These are phyloP conservation scores for Falciphora oryzae DNA, from an alignment of 2,329 filamentous ascomycete genomes.

Conservation along the genomic window DNA sequence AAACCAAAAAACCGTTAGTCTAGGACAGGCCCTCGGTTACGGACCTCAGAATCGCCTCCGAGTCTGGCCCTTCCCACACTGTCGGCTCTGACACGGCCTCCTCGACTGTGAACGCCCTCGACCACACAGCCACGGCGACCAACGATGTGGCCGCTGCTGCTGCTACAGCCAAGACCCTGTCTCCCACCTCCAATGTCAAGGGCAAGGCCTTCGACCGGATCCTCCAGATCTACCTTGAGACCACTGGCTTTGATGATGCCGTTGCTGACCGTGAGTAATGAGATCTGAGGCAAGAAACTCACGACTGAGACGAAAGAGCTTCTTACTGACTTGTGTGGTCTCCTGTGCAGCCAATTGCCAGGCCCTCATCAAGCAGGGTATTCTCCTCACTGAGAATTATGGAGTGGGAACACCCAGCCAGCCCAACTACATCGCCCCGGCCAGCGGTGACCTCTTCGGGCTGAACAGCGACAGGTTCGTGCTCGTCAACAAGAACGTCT, in stretches of 20 bases:
- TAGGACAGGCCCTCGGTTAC: too few species aligned
- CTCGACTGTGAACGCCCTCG: neutral
- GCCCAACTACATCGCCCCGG: slow-evolving; percentile 68
- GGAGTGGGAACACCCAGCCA: slow-evolving; percentile 67
- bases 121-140: slow-evolving; percentile 46
- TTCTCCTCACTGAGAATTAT: slow-evolving; percentile 53
- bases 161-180: slow-evolving; percentile 54
- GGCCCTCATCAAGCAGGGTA: slow-evolving; percentile 54
- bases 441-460: slow-evolving; percentile 68
- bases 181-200: slow-evolving; percentile 57
- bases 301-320: neutral
- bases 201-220: slow-evolving; percentile 70
- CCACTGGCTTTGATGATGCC: slow-evolving; percentile 63
- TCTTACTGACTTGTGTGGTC: neutral
- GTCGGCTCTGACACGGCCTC: neutral
- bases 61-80: neutral
- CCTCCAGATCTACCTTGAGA: slow-evolving; percentile 72
- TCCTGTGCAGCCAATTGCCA: slow-evolving; percentile 38
- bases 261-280: slow-evolving; percentile 53
- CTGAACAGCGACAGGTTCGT: slow-evolving; percentile 64
- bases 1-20: too few species aligned
- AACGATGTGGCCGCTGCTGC: slow-evolving; percentile 47
- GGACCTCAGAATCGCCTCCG: neutral
- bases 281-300: too few species aligned
- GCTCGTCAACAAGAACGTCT: slow-evolving; percentile 52